Evolutionary conservation across 2,329 filamentous ascomycete species (phyloP).

Genomic region (Fusarium solani-melongenae): DNA sequence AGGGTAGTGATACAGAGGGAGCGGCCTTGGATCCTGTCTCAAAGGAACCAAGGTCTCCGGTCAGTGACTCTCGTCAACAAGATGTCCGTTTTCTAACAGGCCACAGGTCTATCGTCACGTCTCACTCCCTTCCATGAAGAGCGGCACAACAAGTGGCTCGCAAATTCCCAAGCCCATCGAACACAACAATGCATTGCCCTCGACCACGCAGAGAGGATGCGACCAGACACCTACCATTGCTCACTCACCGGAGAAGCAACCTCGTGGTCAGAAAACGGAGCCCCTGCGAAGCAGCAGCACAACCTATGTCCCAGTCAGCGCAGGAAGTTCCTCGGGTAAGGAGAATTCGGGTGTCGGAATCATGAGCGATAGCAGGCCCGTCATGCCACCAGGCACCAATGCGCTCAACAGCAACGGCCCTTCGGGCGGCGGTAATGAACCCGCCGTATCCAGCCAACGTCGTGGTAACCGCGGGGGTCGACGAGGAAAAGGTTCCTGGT

Average conservation of each 20-base stretch:
- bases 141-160: slow-evolving; percentile 12
- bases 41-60: slow-evolving; percentile 23
- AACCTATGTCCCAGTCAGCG: background rate
- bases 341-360: background rate
- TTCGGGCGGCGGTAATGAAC: slow-evolving; percentile 1
- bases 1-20: slow-evolving; percentile 23
- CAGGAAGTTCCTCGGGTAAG: background rate
- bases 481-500: slow-evolving; percentile 41
- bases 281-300: background rate
- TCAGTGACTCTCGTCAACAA: background rate
- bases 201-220: background rate
- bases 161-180: slow-evolving; percentile 42
- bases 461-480: slow-evolving; percentile 38
- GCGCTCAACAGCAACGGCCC: slow-evolving; percentile 22
- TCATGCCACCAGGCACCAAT: background rate
- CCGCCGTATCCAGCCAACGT: slow-evolving; percentile 7
- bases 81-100: slow-evolving; percentile 9
- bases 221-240: background rate
- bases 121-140: slow-evolving; percentile 40
- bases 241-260: background rate
- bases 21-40: background rate
- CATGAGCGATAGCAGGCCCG: background rate
- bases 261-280: background rate
- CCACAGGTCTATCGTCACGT: slow-evolving; percentile 39
- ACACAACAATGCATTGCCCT: slow-evolving; percentile 12